phyloP scores from a whole-genome alignment of 2,329 filamentous ascomycete species.

The Penicillium sp. region DNA sequence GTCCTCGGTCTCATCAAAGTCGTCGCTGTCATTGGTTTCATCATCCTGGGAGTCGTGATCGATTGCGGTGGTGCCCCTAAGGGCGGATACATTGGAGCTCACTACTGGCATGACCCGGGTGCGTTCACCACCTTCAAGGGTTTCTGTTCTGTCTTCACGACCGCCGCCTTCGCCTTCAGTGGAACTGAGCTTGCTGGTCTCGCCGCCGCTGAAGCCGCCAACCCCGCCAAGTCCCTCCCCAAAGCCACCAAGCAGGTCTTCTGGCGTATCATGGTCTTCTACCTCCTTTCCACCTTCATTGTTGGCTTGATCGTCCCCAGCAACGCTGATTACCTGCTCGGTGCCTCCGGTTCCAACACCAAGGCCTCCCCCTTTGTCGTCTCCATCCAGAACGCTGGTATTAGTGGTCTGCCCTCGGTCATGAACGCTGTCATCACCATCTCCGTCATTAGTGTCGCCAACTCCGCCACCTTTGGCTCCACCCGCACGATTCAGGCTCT shows the following conservation, averaged over 20 bases:
- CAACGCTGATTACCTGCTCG: conserved; percentile 41
- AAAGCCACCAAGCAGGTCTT: conserved; percentile 52
- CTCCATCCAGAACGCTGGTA: conserved; percentile 60
- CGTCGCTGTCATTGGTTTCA: conserved; percentile 60
- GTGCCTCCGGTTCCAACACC: conserved; percentile 40
- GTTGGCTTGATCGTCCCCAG: conserved; percentile 47
- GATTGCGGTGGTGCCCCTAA: conserved; percentile 44
- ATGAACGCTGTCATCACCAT: conserved; percentile 67
- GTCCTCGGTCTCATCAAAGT: conserved; percentile 59
- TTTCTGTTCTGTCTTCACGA: conserved; percentile 58
- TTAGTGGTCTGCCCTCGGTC: conserved; percentile 60
- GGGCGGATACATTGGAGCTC: conserved; percentile 41
- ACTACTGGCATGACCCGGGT: conserved; percentile 36
- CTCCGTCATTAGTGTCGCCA: conserved; percentile 59
- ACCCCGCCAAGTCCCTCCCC: conserved; percentile 51
- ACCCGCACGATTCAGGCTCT: conserved; percentile 58
- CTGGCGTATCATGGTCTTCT: conserved; percentile 53
- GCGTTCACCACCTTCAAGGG: conserved; percentile 51
- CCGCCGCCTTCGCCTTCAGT: conserved; percentile 57
- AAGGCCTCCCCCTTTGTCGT: conserved; percentile 65
- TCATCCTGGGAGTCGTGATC: conserved; percentile 72
- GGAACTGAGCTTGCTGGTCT: conserved; percentile 56
- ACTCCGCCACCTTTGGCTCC: conserved; percentile 57
- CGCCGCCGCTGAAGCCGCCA: conserved; percentile 52
- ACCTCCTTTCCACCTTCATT: conserved; percentile 47